Evolutionary conservation across 768 basidiomycete genomes (phyloP), one percentile per base, ranked within the genome.

Genomic region (Tephrocybe sp.): DNA sequence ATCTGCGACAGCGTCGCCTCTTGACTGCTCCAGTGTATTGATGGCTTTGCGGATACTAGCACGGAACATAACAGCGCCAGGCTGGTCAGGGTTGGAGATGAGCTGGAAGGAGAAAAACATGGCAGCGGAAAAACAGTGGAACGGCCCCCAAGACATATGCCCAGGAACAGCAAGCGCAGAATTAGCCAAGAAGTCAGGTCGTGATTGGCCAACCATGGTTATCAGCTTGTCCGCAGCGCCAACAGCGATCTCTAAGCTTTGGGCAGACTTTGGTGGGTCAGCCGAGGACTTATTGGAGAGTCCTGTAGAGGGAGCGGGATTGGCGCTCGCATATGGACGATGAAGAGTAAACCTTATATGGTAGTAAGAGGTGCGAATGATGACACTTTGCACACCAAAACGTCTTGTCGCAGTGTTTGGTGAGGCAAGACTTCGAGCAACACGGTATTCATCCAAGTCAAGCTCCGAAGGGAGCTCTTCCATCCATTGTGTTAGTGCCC

Each of bases 51-150:
- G 79, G 60, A 92, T 86, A 60, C 84, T 87, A 31, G 79, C 78
- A 16, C 89, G 85, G 70, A 90, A 90, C 32, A 89, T 73, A 23
- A 79, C 80, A 38, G 87, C 87, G 20, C 86, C 89, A 39, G 86
- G 85, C 56, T 89, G 88, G 54, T 87, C 87, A 45, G 88, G 85
- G 59, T 88, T 84, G 32, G 84, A 79, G 60, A 91, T 85, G 43
- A 92, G 77, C 60, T 92, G 89, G 70, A 91, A 91, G n/a, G 87
- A 87, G 77, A 92, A 90, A 70, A 92, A 92, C 84, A 92, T 90
- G 43, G 87, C 87, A 16, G 90, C 88, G 42, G 85, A 85, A 72
- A 92, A 92, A 58, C 85, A 82, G 62, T 92, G 89, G 70, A 87
- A 88, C 0, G 89, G 87, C 4, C 84, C 85, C 84, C 87, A 89